Evolutionary conservation across 1,284 basidiomycete species (phyloP), one percentile per base, ranked within the genome.

Genomic region (Sporisorium reilianum): DNA sequence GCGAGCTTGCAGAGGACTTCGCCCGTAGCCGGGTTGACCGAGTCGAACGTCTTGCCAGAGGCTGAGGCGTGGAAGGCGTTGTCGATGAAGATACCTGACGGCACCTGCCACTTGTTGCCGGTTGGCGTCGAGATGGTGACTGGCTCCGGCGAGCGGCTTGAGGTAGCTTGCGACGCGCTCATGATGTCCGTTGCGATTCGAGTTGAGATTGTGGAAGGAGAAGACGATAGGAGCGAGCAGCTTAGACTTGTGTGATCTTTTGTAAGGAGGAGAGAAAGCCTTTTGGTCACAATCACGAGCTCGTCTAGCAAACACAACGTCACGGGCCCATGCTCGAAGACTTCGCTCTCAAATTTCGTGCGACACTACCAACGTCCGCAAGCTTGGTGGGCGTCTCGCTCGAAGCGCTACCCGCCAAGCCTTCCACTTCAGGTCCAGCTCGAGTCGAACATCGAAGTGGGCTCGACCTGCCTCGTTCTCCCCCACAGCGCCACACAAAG

Each of bases 51-150:
- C 63, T 80, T 77, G 44, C 75, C 75, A 26, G 78, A 68, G 44
- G 55, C 48, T 5, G 78, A 66, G 11, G 66, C 51, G 32, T 68
- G 64, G 51, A 80, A 80, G 18, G 60, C 41, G 60, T 76, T 76
- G 68, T 80, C 73, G 64, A 80, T 80, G 58, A 78, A 80, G 40
- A 80, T 66, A 20, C 79, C 78, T 16, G 68, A 65, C 6, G 68
- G 63, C 18, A 80, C 64, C 20, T 75, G 56, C 54, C 64, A 66
- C 60, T 57, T 52, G 75, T 79, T 70, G 42, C 73, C 75, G 3
- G 59, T 66, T 23, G 79, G 79, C 61, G 84, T 84, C 46, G 73
- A 65, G 67, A 85, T 84, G 45, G 64, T 78, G 36, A 83, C 36
- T 11, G 55, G 66, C 18, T 61, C 45, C 2, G 66, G 38, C 8